Conservation (phyloP, 345 rosid species). For the Carallia pectinifolia region DNA sequence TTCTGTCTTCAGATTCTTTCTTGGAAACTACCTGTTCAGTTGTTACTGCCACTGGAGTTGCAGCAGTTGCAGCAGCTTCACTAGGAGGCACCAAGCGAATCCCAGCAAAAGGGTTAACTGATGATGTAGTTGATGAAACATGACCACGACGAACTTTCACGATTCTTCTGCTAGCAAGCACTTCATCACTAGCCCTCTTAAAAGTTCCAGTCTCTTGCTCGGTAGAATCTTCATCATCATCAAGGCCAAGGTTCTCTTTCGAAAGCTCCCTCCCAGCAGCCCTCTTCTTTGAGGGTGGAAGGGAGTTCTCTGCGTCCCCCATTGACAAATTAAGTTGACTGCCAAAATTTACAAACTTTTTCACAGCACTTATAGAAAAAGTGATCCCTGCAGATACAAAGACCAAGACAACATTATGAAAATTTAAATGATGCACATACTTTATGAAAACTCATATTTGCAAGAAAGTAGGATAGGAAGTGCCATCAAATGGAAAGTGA, state of each 20-base stretch:
- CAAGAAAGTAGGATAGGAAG: background rate
- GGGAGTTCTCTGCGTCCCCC: constrained; percentile 72
- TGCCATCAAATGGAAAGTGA: background rate
- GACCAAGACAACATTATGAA: background rate
- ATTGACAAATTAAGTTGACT: constrained; percentile 25
- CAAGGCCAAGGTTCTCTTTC: constrained; percentile 73
- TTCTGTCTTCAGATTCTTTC: constrained; percentile 26
- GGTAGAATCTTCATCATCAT: constrained; percentile 67
- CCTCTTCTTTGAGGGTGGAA: constrained; percentile 89
- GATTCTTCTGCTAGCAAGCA: constrained; percentile 75
- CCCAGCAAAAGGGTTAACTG: constrained; percentile 83
- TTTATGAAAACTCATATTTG: background rate
- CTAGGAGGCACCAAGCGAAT: constrained; percentile 57
- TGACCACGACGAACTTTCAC: constrained; percentile 64
- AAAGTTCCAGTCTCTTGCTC: constrained; percentile 73
- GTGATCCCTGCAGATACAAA: constrained; percentile 9
- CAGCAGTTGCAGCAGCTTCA: constrained; percentile 24
- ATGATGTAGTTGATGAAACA: constrained; percentile 39
- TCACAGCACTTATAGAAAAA: background rate
- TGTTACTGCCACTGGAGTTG: constrained; percentile 17
- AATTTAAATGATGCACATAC: background rate
- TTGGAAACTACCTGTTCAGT: constrained; percentile 29
- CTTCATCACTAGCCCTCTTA: constrained; percentile 87
- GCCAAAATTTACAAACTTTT: background rate
- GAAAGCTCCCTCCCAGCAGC: constrained; percentile 86